Evolutionary conservation across 768 basidiomycete genomes (phyloP), one percentile per base, ranked within the genome.

Genomic region (Leccinum olivaceopallidum): DNA sequence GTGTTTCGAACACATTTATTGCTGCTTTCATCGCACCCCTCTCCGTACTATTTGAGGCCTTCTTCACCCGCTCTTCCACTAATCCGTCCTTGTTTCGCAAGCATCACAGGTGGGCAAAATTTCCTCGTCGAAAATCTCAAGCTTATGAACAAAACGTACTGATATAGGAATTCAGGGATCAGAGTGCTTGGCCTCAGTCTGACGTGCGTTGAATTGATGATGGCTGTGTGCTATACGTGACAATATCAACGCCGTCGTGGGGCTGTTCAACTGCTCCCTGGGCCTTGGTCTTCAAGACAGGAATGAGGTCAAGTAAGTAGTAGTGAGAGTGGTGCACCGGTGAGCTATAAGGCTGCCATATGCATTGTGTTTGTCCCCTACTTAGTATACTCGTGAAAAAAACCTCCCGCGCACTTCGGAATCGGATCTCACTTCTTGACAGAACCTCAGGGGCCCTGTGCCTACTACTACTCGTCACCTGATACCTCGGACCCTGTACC

Each of bases 21-120:
- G 44, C 57, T 60, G 58, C 53, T 39, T 39, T 63, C 60, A 51
- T 56, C 26, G 61, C 63, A 56, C 60, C 60, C 59, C 47, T 62
- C 59, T 44, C 60, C 56, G n/a, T 47, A 52, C 55, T 61, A 60
- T 63, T 65, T 61, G 57, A 64, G 61, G 60, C 54, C 60, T 50
- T 47, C 55, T 36, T 44, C 32, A 59, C 55, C 20, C 62, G 58
- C 39, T 47, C n/a, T 56, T 60, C 30, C 30, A 30, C 30, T 30
- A 30, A 64, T 63, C 53, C 64, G 59, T 64, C 62, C 68, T 70
- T 64, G 65, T 65, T 66, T 67, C 71, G 63, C 71, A 70, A 69
- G 60, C 63, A 62, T 56, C 67, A 42, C 62, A 67, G 72, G 71
- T 73, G 50, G 36, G 69, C 62, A 63, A 65, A 60, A n/a, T 61